phyloP scores from a whole-genome alignment of 257 asterid species.

The Jaltomata sinuosa region DNA sequence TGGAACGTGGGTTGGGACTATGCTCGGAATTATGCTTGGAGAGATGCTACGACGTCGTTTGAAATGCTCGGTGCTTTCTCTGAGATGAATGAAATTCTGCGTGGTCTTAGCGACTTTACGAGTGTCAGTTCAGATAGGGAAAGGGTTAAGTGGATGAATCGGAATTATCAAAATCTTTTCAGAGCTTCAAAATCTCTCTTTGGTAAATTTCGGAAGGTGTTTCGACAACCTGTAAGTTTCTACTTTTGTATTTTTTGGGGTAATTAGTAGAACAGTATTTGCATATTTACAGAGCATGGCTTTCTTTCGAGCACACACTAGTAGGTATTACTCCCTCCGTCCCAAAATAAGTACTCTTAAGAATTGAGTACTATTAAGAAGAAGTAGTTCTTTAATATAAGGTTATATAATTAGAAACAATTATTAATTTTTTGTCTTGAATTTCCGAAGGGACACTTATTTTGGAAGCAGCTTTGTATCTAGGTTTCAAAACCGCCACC shows the following conservation, averaged over 20 bases:
- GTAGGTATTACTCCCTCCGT: not conserved
- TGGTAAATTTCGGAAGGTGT: slow-evolving; percentile 33
- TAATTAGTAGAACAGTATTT: not conserved
- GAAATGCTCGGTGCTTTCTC: slow-evolving; percentile 32
- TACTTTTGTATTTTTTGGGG: not conserved
- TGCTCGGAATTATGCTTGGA: slow-evolving; percentile 51
- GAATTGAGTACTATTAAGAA: not conserved
- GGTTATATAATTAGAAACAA: not conserved
- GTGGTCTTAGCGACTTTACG: slow-evolving; percentile 31
- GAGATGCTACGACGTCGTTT: slow-evolving; percentile 34
- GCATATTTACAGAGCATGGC: not conserved
- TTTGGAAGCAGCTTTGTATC: not conserved
- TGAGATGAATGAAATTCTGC: slow-evolving; percentile 47
- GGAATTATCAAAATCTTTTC: slow-evolving; percentile 42
- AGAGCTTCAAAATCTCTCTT: slow-evolving; percentile 39
- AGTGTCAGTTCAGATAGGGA: slow-evolving; percentile 36
- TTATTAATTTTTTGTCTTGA: not conserved
- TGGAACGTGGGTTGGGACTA: slow-evolving; percentile 60
- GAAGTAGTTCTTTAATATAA: not conserved
- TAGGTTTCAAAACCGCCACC: not conserved
- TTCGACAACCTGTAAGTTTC: slow-evolving; percentile 43
- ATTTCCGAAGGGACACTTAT: not conserved
- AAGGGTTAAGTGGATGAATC: slow-evolving; percentile 51
- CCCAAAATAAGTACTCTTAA: too few species aligned
- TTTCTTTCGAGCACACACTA: not conserved